These are phyloP conservation scores for Stylosanthes scabra DNA, from an alignment of 331 rosid genomes.

Conservation along the genomic window DNA sequence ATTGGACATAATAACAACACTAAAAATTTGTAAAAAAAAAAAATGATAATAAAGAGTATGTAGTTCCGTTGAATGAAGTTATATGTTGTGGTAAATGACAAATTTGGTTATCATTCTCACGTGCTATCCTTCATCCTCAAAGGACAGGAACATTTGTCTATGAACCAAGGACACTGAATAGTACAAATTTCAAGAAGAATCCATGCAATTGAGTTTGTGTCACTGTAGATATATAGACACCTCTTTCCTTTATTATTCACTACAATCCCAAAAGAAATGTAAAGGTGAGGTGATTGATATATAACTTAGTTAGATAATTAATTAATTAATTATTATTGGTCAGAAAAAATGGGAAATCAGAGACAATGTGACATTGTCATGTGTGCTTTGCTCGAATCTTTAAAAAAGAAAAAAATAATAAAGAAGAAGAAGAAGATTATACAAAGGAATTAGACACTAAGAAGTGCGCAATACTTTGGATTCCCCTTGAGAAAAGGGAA, in stretches of 20 bases:
- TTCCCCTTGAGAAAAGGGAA: conserved; percentile 49
- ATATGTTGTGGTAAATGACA: conserved; percentile 15
- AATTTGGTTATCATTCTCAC: conserved; percentile 39
- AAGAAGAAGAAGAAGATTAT: background rate
- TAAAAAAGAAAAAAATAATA: background rate
- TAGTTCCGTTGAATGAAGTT: background rate
- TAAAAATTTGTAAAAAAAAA: too few relatives aligned
- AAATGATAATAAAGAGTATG: background rate
- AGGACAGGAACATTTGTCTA: conserved; percentile 45
- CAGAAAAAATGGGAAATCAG: conserved; percentile 5
- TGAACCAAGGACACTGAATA: conserved; percentile 32
- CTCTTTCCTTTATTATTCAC: conserved; percentile 3
- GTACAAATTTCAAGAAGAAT: conserved; percentile 26
- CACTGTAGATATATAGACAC: background rate
- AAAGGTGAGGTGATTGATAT: background rate
- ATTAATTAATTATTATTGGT: background rate
- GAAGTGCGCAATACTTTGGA: conserved; percentile 53
- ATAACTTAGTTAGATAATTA: conserved; percentile 1
- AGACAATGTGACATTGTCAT: conserved; percentile 49
- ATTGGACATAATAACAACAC: too few relatives aligned
- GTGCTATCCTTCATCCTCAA: conserved; percentile 37
- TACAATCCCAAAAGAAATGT: conserved; percentile 11
- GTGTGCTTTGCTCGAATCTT: conserved; percentile 46
- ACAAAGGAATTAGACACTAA: conserved; percentile 34
- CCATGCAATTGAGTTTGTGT: conserved; percentile 36